phyloP scores from a whole-genome alignment of 441 rosid genomes.

The Biscutella laevigata region DNA sequence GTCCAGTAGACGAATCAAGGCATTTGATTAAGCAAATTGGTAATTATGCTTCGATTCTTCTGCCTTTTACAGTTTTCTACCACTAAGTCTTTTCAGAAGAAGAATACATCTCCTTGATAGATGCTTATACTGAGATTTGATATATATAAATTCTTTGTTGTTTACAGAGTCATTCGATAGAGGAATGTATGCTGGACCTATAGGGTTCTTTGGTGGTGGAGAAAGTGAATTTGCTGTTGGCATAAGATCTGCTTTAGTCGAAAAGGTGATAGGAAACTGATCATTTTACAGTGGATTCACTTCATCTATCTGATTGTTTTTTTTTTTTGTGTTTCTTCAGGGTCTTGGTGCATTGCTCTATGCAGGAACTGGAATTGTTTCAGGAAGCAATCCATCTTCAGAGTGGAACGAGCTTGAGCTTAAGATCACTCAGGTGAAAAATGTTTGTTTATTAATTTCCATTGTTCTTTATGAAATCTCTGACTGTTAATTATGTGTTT shows the following conservation, averaged over 20 bases:
- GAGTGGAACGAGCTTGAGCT: conserved; percentile 94
- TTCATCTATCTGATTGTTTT: conserved; percentile 7
- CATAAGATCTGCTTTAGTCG: conserved; percentile 79
- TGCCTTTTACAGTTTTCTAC: neutral
- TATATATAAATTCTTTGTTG: too few relatives aligned
- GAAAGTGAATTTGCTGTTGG: conserved; percentile 94
- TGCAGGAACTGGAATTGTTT: conserved; percentile 79
- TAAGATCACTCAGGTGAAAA: conserved; percentile 73
- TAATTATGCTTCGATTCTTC: conserved; percentile 22
- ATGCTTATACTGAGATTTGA: neutral
- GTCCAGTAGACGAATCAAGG: conserved; percentile 74
- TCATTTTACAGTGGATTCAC: too few relatives aligned
- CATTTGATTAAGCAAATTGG: conserved; percentile 69
- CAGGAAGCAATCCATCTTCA: conserved; percentile 65
- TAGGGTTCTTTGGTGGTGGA: conserved; percentile 93
- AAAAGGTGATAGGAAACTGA: conserved; percentile 37
- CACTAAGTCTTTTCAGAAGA: neutral
- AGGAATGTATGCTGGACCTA: conserved; percentile 94
- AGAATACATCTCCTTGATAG: neutral
- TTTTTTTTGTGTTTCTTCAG: conserved; percentile 29
- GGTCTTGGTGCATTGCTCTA: conserved; percentile 72
- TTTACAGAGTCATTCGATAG: conserved; percentile 69
- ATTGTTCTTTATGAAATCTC: neutral
- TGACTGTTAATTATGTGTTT: neutral
- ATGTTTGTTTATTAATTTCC: neutral